Base-by-base conservation (phyloP, 208 protist species). In the Crithidia expoeki region DNA sequence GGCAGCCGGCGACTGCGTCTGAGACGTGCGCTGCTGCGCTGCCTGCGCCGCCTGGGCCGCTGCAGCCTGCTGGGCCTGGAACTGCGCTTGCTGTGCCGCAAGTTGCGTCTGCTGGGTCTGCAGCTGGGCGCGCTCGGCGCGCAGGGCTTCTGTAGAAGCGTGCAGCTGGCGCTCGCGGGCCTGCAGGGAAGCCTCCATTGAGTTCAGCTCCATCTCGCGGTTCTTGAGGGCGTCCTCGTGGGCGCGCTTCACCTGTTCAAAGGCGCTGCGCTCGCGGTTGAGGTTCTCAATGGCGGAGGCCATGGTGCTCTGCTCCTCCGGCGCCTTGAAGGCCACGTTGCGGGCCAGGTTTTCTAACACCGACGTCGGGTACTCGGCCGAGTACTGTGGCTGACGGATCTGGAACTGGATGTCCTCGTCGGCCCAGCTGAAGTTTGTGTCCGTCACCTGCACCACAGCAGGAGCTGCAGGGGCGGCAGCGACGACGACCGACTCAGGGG, bases 371-470 rank as follows among this genome's bases (percentile, higher is more conserved):
- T 94, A 94, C 71, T 85, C 69, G n/a, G 81, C 86, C 16, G 78
- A 40, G 76, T 81, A 90, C 76, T 84, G 70, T 46, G 76, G 78
- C 65, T 85, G 75, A 21, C 66, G 66, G 52, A 86, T 80, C 42
- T 86, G 81, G 72, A 93, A 93, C 28, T 77, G 83, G 76, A 89
- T 84, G 55, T 94, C 85, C 60, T 94, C 89, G 52, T 93, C 86
- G 19, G 84, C 89, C 89, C 89, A 94, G 79, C 80, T 92, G 80
- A 92, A 92, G 61, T 85, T 76, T 17, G 68, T 72, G 49, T 76
- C 68, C 28, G 71, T 42, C 57, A 77, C 76, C 25, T 76, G 61
- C 16, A 69, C 66, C 7, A 63, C 66, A 1, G 58, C 55, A 25
- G 68, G 19, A 19, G 74, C 68, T 14, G 73, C 68, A 33, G 46